Evolutionary conservation across 805 yeast genomes (phyloP).

Genomic region (Ogataea ganodermae): DNA sequence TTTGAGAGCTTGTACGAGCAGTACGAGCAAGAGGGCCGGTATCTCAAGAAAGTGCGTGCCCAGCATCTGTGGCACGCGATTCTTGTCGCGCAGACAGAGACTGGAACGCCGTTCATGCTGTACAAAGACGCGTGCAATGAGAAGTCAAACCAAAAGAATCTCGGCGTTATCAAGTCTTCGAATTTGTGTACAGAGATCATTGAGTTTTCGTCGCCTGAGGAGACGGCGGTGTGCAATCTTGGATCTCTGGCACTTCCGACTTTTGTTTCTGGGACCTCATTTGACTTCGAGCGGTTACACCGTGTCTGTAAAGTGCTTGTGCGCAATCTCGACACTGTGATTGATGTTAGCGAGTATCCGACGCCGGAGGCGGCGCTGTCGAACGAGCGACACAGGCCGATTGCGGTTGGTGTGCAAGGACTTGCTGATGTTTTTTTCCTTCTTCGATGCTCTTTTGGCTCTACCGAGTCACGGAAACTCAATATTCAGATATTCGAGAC

Average conservation of each 20-base stretch:
- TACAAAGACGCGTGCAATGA: slow-evolving; percentile 90
- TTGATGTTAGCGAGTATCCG: slow-evolving; percentile 86
- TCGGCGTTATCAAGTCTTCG: slow-evolving; percentile 91
- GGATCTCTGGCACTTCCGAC: slow-evolving; percentile 90
- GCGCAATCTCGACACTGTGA: slow-evolving; percentile 76
- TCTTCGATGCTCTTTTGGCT: slow-evolving; percentile 83
- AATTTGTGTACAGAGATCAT: slow-evolving; percentile 94
- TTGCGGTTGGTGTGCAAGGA: slow-evolving; percentile 99
- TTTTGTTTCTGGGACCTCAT: slow-evolving; percentile 56
- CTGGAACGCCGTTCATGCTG: slow-evolving; percentile 93
- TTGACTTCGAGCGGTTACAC: slow-evolving; percentile 76
- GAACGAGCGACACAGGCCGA: slow-evolving; percentile 83
- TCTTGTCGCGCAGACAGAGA: slow-evolving; percentile 89
- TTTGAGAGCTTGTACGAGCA: slow-evolving; percentile 69
- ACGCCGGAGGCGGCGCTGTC: slow-evolving; percentile 72
- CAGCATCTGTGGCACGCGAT: slow-evolving; percentile 91
- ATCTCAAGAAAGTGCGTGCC: slow-evolving; percentile 69
- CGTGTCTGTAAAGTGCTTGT: slow-evolving; percentile 74
- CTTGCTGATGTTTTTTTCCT: slow-evolving; percentile 85
- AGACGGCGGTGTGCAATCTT: slow-evolving; percentile 93
- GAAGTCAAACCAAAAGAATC: slow-evolving; percentile 87
- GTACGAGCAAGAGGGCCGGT: slow-evolving; percentile 73
- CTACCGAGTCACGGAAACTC: slow-evolving; percentile 70
- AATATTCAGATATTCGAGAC: slow-evolving; percentile 92
- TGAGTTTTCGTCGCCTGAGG: slow-evolving; percentile 89